Percentiles rank a stretch among this genome's conserved stretches.
phyloP scores from a whole-genome alignment of 176 grass and related monocot species.

The Oryza australiensis region DNA sequence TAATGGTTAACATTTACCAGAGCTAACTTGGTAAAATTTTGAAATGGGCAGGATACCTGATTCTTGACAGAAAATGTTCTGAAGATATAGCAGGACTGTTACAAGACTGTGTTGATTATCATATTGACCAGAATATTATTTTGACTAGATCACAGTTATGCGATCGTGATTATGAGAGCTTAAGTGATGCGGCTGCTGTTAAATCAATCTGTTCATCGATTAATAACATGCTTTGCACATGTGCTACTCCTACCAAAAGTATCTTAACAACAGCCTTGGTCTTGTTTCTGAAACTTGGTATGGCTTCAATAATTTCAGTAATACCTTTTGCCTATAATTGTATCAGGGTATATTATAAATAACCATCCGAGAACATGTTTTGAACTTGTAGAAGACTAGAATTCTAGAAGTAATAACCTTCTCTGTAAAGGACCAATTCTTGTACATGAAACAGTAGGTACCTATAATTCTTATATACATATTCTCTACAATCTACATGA shows the following conservation, averaged over 20 bases:
- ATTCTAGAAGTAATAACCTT: conserved; percentile 19
- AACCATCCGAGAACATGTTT: not conserved
- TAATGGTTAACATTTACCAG: conserved; percentile 28
- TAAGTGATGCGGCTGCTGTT: conserved; percentile 46
- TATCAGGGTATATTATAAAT: not conserved
- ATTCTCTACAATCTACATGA: not conserved
- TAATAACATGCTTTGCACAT: conserved; percentile 47
- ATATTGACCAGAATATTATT: conserved; percentile 50
- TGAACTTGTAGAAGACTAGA: conserved; percentile 23
- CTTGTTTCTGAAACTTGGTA: conserved; percentile 95
- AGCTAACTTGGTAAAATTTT: conserved; percentile 27
- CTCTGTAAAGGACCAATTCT: not conserved
- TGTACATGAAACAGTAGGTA: not conserved
- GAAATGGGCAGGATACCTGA: conserved; percentile 60
- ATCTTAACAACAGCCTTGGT: conserved; percentile 59
- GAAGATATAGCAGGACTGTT: conserved; percentile 61
- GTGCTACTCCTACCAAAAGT: conserved; percentile 45
- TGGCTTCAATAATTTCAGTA: conserved; percentile 37
- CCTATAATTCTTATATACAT: not conserved
- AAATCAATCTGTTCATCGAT: conserved; percentile 73
- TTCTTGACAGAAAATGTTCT: conserved; percentile 57
- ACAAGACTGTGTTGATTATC: conserved; percentile 57
- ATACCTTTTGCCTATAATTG: conserved; percentile 18
- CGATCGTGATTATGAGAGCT: conserved; percentile 37
- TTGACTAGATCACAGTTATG: conserved; percentile 32